Base-by-base conservation (phyloP, 2,329 filamentous ascomycete species). In the Xylaria sp. region DNA sequence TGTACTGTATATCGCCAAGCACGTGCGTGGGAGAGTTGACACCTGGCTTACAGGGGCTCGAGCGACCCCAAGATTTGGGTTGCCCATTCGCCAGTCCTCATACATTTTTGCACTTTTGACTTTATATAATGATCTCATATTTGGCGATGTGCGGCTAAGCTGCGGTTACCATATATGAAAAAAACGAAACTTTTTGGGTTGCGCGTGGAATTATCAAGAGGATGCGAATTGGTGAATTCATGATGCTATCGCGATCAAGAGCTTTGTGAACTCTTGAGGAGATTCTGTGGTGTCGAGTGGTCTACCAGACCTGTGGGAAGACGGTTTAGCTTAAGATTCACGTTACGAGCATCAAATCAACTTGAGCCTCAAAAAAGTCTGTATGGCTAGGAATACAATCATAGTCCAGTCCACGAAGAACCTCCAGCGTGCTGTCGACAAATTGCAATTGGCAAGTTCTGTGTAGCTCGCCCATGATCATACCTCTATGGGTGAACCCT, bases 51-150 rank as follows among this genome's bases (percentile, higher is more conserved):
- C 36, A 26, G n/a, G 54, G 31, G 54, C 20, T 26, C 36, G 13
- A 33, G n/a, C 26, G 31, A 60, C 49, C 67, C 67, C 44, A 56
- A 63, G 48, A 53, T 58, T 58, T 67, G 67, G 67, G 42, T 26
- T 42, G 38, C 53, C 44, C 28, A 66, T 66, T 38, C 28, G 36
- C 46, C 20, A 40, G 59, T 57, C 33, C 36, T 49, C 13, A 38
- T 33, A 42, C 51, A 28, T 20, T 38, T 51, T 65, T 53, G 17
- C 58, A 40, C 46, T 36, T 36, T 28, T 13, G 36, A 20, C 40
- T 46, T 15, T 17, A 26, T 36, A 65, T 38, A 23, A 44, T 62
- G 26, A n/a, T 23, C 60, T 59, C 23, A 44, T 60, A 33, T 48
- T 26, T 58, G 38, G 56, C 54, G 31, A 54, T 54, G 28, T 46